Base-by-base conservation (phyloP, 2,329 filamentous ascomycete genomes). In the Aspergillus calidoustus region DNA sequence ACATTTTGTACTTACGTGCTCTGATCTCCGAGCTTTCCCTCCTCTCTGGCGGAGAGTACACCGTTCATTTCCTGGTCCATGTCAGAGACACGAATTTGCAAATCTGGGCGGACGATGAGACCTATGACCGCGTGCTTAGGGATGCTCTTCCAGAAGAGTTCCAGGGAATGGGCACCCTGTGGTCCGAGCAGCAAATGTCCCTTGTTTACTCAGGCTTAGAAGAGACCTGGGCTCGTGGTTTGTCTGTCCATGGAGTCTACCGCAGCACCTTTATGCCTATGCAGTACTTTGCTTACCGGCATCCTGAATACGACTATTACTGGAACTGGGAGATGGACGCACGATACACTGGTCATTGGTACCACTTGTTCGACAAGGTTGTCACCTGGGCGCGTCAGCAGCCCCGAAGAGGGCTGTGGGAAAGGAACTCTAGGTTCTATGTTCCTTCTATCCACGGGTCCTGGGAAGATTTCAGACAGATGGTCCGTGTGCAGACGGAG, bases 131-230 rank as follows among this genome's bases (percentile, higher is more conserved):
- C 17, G 86, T 94, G 83, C 54, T 97, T 89, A 80, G 82, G 84
- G 73, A 84, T 83, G 72, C 89, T 83, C 60, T 89, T 90, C 73
- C 95, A 0, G 84, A 87, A 66, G 95, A 99, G 72, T 97, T 99
- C 79, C 89, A 86, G 67, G 91, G 91, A 51, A 88, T 99, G 73
- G 91, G 91, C 22, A 96, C 91, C 0, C 84, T 98, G 7, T 99
- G 95, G 95, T 95, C 92, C 0, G 93, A 96, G 76, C 89, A 90
- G 25, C 93, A 97, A 77, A 97, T 98, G 93, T 84, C 90, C 57
- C 86, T 93, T 61, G 85, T 96, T 69, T 99, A 98, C 77, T 91
- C 95, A 56, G 92, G 91, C 53, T 88, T 97, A 28, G 89, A 92
- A 71, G 92, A 96, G 65, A 87, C 91, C 50, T 93, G 88, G 76